Evolutionary conservation across 139 green algal genomes (phyloP).

Genomic region (Tetradesmus obliquus): DNA sequence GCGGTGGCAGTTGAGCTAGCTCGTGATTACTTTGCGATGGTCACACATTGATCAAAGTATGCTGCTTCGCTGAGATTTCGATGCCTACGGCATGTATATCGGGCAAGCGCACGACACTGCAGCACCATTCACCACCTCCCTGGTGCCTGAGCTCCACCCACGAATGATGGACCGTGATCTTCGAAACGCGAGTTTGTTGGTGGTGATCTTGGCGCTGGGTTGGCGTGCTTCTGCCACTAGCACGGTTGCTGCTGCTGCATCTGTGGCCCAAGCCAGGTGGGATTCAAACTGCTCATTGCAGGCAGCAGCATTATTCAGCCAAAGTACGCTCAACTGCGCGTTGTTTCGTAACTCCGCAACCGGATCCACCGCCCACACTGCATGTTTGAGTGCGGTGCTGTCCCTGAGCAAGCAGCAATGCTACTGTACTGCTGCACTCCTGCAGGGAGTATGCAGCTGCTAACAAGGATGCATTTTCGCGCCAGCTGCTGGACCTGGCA

Average conservation of each 20-base stretch:
- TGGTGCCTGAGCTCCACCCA: neutral
- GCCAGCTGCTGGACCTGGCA: slow-evolving; percentile 5
- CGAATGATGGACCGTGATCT: neutral
- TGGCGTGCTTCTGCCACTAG: neutral
- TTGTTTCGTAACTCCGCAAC: too few species aligned
- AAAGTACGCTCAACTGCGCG: too few species aligned
- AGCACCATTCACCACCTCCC: neutral
- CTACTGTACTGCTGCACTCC: neutral
- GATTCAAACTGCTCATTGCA: neutral
- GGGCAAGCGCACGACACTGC: neutral
- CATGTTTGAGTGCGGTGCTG: neutral
- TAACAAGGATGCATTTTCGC: neutral
- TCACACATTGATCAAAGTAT: too few species aligned
- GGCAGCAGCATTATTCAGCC: neutral
- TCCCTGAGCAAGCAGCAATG: neutral
- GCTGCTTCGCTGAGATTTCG: too few species aligned
- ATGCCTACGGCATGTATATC: too few species aligned
- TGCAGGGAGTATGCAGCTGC: neutral
- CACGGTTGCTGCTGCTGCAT: neutral
- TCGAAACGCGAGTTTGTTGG: neutral
- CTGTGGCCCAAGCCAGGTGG: neutral
- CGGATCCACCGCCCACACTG: neutral
- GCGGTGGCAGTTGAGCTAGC: too few species aligned
- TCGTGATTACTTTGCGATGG: too few species aligned
- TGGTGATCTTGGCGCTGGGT: neutral